phyloP scores from a whole-genome alignment of 768 basidiomycete genomes.

The Hydnomerulius pinastri region DNA sequence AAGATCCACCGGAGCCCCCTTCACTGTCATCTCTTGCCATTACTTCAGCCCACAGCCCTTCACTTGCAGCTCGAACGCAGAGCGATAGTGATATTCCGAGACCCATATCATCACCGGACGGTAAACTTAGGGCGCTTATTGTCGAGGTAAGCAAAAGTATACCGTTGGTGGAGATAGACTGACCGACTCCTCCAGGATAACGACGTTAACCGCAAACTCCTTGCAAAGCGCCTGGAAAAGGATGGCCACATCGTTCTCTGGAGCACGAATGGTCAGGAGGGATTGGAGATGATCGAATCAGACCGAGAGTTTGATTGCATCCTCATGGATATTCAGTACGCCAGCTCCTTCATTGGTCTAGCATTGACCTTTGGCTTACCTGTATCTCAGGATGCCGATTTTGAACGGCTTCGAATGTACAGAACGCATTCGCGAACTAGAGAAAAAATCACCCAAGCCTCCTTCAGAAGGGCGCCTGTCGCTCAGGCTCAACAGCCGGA shows the following conservation, averaged over 20 bases:
- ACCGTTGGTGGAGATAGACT: not conserved
- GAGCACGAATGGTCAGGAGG: constrained; percentile 77
- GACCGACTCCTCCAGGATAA: constrained; percentile 52
- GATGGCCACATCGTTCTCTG: constrained; percentile 68
- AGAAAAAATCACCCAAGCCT: constrained; percentile 28
- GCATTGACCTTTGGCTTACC: not conserved
- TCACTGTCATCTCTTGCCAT: not conserved
- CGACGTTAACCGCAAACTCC: constrained; percentile 69
- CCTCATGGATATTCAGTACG: constrained; percentile 84
- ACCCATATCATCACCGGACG: not conserved
- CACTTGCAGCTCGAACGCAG: not conserved
- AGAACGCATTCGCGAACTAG: constrained; percentile 61
- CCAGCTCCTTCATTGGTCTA: constrained; percentile 3
- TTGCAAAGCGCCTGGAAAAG: constrained; percentile 64
- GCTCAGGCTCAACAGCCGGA: constrained; percentile 55
- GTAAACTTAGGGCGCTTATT: constrained; percentile 38
- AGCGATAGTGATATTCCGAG: not conserved
- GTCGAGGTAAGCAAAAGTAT: constrained; percentile 55
- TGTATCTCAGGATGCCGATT: constrained; percentile 67
- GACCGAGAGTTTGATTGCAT: constrained; percentile 70
- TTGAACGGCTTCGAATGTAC: constrained; percentile 75
- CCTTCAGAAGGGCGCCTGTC: constrained; percentile 38
- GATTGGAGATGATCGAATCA: constrained; percentile 54
- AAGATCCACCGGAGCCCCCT: not conserved
- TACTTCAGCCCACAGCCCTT: not conserved